These are phyloP conservation scores for Achaetomiella virescens DNA, from an alignment of 495 filamentous ascomycete genomes.

Conservation along the genomic window DNA sequence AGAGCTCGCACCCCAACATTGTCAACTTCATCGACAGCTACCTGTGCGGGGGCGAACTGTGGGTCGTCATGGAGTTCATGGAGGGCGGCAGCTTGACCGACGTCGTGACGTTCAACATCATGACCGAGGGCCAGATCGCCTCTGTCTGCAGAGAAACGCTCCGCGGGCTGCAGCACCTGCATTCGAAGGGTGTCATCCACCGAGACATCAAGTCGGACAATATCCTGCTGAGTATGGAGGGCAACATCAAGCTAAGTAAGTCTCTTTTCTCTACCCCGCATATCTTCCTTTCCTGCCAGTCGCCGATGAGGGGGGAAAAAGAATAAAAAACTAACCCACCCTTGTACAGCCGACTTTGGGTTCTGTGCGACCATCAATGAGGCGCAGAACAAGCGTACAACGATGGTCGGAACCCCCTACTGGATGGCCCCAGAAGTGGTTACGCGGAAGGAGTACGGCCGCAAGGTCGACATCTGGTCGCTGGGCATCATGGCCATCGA, in stretches of 20 bases:
- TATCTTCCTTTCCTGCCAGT: neutral
- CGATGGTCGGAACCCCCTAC: slow-evolving; percentile 98
- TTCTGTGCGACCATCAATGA: slow-evolving; percentile 99
- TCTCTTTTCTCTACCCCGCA: slow-evolving; percentile 13
- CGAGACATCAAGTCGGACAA: slow-evolving; percentile 99
- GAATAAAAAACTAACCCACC: slow-evolving; percentile 3
- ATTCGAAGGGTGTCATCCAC: slow-evolving; percentile 97
- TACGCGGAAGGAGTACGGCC: slow-evolving; percentile 93
- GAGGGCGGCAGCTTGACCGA: slow-evolving; percentile 96
- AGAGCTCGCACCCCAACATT: slow-evolving; percentile 96
- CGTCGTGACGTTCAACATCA: slow-evolving; percentile 97
- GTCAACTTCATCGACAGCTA: slow-evolving; percentile 99
- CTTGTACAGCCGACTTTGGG: slow-evolving; percentile 78
- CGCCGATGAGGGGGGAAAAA: neutral
- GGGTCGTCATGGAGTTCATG: slow-evolving; percentile 99
- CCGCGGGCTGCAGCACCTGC: slow-evolving; percentile 86
- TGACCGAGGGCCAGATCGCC: slow-evolving; percentile 95
- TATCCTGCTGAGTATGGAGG: slow-evolving; percentile 88
- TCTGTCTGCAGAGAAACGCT: slow-evolving; percentile 92
- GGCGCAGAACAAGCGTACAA: slow-evolving; percentile 91
- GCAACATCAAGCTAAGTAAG: slow-evolving; percentile 96
- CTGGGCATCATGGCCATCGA: slow-evolving; percentile 99
- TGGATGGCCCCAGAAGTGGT: slow-evolving; percentile 99
- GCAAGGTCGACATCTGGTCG: slow-evolving; percentile 98
- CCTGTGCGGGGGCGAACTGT: slow-evolving; percentile 79